Conservation (phyloP, 441 rosid species). For the Biscutella laevigata region DNA sequence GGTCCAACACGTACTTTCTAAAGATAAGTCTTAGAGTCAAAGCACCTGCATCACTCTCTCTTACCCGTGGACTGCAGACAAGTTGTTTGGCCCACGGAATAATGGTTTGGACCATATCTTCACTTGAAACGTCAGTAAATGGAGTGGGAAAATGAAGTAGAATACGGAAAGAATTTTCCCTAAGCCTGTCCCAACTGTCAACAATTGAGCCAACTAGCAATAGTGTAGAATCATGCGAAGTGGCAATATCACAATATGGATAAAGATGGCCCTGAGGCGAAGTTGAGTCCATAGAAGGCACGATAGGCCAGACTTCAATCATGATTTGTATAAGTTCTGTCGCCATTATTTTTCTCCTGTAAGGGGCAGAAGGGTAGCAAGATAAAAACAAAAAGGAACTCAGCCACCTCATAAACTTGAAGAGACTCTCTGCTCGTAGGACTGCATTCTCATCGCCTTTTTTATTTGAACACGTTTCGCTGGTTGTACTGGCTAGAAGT, state of each 20-base stretch:
- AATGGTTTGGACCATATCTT: slow-evolving; percentile 55
- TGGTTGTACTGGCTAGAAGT: slow-evolving; percentile 20
- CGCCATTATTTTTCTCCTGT: slow-evolving; percentile 93
- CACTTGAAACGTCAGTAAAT: slow-evolving; percentile 79
- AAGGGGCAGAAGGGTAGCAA: slow-evolving; percentile 98
- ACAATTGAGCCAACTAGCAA: slow-evolving; percentile 78
- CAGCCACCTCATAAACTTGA: slow-evolving; percentile 87
- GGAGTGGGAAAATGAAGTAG: slow-evolving; percentile 84
- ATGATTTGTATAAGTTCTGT: slow-evolving; percentile 78
- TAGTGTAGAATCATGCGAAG: slow-evolving; percentile 68
- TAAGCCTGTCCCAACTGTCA: slow-evolving; percentile 96
- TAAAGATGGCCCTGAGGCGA: slow-evolving; percentile 42
- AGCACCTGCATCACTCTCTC: slow-evolving; percentile 99
- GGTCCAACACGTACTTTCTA: slow-evolving; percentile 83
- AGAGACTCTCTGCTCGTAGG: slow-evolving; percentile 60
- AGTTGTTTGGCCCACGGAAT: slow-evolving; percentile 77
- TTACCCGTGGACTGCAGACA: slow-evolving; percentile 94
- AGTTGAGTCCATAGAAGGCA: slow-evolving; percentile 36
- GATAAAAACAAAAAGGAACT: slow-evolving; percentile 75
- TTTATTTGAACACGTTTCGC: slow-evolving; percentile 19
- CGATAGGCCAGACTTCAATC: slow-evolving; percentile 78
- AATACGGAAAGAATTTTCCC: slow-evolving; percentile 84
- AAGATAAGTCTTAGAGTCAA: slow-evolving; percentile 75
- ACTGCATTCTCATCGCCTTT: slow-evolving; percentile 32
- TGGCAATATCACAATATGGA: slow-evolving; percentile 61